These are phyloP conservation scores for Metschnikowia proteae DNA, from an alignment of 805 yeast genomes.

Conservation along the genomic window DNA sequence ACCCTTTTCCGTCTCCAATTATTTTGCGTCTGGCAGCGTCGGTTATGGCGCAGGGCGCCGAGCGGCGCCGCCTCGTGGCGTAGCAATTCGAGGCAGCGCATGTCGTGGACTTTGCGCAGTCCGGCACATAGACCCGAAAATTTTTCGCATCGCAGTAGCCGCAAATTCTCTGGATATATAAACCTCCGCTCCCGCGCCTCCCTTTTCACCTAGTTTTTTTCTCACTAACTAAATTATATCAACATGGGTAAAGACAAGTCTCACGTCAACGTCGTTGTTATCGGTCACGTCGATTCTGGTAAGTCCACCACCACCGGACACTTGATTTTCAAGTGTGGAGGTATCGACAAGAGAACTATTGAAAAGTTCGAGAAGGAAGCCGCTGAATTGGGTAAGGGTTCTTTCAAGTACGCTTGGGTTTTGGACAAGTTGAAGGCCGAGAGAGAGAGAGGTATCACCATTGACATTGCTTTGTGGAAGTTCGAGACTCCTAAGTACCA, in stretches of 20 bases:
- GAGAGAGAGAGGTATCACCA: slow-evolving; percentile 96
- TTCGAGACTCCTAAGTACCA: slow-evolving; percentile 88
- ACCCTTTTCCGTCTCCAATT: no score
- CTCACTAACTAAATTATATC: background rate
- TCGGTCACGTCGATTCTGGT: slow-evolving; percentile 99
- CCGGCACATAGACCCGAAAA: slow-evolving; percentile 1
- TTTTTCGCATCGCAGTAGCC: slow-evolving; percentile 4
- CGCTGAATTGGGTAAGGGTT: slow-evolving; percentile 95
- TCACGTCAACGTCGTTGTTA: slow-evolving; percentile 93
- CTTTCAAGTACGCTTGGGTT: slow-evolving; percentile 98
- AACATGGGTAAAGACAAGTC: slow-evolving; percentile 14
- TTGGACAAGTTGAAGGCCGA: slow-evolving; percentile 94
- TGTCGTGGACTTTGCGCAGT: slow-evolving; percentile 1
- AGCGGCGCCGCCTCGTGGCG: background rate
- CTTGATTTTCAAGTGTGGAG: slow-evolving; percentile 99
- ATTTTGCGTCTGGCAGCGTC: no score
- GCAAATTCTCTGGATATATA: slow-evolving; percentile 12
- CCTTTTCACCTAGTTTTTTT: slow-evolving; percentile 2
- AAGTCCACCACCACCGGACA: slow-evolving; percentile 99
- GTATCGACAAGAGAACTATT: slow-evolving; percentile 97
- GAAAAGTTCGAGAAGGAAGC: slow-evolving; percentile 98
- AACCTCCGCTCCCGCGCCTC: slow-evolving; percentile 9
- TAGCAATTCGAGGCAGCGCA: background rate
- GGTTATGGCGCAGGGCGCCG: background rate
- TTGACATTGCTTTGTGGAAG: slow-evolving; percentile 89